phyloP scores from a whole-genome alignment of 768 basidiomycete genomes.

The Lactifluus subvellereus region DNA sequence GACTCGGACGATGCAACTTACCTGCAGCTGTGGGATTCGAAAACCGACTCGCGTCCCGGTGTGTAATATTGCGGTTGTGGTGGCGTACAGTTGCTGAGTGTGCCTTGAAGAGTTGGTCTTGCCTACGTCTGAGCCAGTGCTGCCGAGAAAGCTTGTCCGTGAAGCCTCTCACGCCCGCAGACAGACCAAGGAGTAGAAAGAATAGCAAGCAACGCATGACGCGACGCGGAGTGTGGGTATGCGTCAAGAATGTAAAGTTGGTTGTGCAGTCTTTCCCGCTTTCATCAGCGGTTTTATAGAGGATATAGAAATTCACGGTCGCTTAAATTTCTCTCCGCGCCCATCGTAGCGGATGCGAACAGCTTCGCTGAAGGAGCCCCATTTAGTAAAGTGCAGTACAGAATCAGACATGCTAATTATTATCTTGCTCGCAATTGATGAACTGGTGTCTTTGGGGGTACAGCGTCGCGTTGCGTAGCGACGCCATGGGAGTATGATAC shows the following conservation, averaged over 20 bases:
- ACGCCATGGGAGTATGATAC: background rate
- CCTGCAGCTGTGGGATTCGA: conserved; percentile 4
- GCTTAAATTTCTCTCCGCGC: background rate
- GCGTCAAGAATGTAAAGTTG: background rate
- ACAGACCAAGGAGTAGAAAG: background rate
- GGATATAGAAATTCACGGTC: background rate
- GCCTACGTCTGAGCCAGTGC: background rate
- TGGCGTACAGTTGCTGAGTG: background rate
- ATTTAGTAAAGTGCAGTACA: background rate
- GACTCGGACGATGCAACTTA: background rate
- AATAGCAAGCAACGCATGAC: background rate
- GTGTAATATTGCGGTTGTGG: background rate
- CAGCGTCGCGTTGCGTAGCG: conserved; percentile 4
- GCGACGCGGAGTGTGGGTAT: background rate
- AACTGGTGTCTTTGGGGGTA: no score
- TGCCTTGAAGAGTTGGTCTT: background rate
- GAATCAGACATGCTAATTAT: background rate
- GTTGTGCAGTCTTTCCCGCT: background rate
- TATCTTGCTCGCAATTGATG: background rate
- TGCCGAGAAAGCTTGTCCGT: background rate
- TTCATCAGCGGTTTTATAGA: conserved; percentile 8
- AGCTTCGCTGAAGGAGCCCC: background rate
- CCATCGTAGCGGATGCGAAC: no score
- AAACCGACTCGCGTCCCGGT: background rate
- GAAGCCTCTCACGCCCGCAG: background rate